Percentiles rank a stretch among this genome's conserved stretches.
Evolutionary conservation across 2,329 filamentous ascomycete genomes (phyloP).

Genomic region (Ophiocordyceps camponoti-rufipedis): DNA sequence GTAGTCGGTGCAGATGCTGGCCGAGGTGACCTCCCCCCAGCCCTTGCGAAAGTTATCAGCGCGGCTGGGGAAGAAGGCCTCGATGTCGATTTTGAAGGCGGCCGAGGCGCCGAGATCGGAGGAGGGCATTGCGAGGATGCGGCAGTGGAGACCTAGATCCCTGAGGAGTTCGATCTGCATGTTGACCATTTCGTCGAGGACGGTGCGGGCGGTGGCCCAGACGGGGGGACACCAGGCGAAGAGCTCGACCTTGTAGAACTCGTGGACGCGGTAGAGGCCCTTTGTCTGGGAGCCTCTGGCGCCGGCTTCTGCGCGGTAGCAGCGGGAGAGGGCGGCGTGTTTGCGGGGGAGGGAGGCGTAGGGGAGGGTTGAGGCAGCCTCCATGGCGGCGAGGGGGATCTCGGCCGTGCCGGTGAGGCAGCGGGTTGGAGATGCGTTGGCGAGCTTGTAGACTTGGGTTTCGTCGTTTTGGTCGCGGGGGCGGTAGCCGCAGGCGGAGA

Average conservation of each 20-base stretch:
- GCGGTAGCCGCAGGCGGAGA: constrained; percentile 81
- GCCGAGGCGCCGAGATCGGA: constrained; percentile 81
- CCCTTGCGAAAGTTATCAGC: constrained; percentile 23
- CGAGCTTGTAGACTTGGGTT: constrained; percentile 74
- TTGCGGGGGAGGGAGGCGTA: constrained; percentile 54
- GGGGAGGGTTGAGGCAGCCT: constrained; percentile 53
- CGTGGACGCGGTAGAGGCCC: constrained; percentile 89
- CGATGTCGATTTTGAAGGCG: constrained; percentile 75
- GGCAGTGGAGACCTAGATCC: constrained; percentile 63
- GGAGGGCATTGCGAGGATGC: constrained; percentile 83
- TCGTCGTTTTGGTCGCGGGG: constrained; percentile 81
- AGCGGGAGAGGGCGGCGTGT: constrained; percentile 70
- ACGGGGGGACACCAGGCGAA: constrained; percentile 73
- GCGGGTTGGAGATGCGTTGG: constrained; percentile 50
- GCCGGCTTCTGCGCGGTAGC: constrained; percentile 89
- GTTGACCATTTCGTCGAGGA: constrained; percentile 73
- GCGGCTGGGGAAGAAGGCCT: constrained; percentile 81
- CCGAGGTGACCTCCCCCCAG: constrained; percentile 87
- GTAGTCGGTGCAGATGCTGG: constrained; percentile 88
- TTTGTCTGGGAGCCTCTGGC: constrained; percentile 81
- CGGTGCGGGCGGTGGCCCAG: constrained; percentile 23
- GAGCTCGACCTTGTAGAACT: constrained; percentile 97
- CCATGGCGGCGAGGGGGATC: constrained; percentile 84
- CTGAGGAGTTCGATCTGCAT: constrained; percentile 74
- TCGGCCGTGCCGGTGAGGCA: constrained; percentile 80